Base-by-base conservation (phyloP, 2,329 filamentous ascomycete species). In the Fusarium nematophilum region DNA sequence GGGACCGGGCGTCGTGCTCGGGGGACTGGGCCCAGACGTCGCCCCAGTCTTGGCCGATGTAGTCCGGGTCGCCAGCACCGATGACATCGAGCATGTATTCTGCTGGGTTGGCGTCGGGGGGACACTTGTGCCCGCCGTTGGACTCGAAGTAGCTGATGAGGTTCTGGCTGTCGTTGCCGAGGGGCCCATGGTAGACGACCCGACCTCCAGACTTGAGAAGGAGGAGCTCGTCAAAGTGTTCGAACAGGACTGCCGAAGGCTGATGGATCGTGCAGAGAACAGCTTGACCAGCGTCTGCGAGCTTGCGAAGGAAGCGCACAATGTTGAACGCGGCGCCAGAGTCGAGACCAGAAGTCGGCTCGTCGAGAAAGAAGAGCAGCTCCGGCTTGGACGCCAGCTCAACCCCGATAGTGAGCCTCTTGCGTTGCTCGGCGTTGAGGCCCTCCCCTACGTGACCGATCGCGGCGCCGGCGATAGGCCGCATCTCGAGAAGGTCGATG, bases 401-500 rank as follows among this genome's bases (percentile, higher is more conserved):
- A 4, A 85, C 82, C 9, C 80, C 83, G 33, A 86, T 85, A 0
- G 84, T 86, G 3, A 86, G 70, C 3, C 82, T 73, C 68, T 86
- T 86, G 9, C 83, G 74, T 64, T 86, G 84, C 63, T 88, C 86
- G 18, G 82, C 79, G 53, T 87, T 86, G 5, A 89, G 75, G 1
- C 88, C 88, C 31, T 82, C 78, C 4, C 86, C 86, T 0, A 81
- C 74, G 0, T 75, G 75, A 17, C 88, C 88, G 6, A 91, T 86
- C 0, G 82, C 83, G 2, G 88, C 88, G 5, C 86, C 86, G 2
- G 87, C 87, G 34, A 90, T 85, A 5, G 83, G 78, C n/a, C 82
- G 78, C 83, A 91, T 88, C 67, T 91, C 88, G 0, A 91, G 75
- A 0, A 91, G 76, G 40, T 87, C 82, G n/a, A 90, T 86, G 39